Percentiles rank a stretch among this genome's conserved stretches.
phyloP scores from a whole-genome alignment of 768 basidiomycete species.

The Punctularia strigosozonata region DNA sequence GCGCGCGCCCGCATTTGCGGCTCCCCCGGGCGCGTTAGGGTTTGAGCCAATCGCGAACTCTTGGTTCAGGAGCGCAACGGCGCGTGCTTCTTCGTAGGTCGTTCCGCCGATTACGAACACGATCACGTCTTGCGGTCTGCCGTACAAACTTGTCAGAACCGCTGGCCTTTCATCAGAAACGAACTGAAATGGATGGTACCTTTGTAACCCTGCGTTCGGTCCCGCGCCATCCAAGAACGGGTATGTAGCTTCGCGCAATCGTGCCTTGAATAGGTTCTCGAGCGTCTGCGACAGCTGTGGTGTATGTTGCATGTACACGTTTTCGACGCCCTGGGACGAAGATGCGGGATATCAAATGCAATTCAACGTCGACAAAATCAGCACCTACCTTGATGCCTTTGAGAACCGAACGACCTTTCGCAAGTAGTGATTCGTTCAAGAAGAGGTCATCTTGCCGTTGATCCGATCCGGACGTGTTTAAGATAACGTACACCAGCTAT shows the following conservation, averaged over 20 bases:
- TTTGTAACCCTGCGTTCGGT: conserved; percentile 57
- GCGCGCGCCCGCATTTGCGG: conserved; percentile 63
- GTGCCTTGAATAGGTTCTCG: conserved; percentile 79
- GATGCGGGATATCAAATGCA: too few relatives aligned
- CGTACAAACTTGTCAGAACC: too few relatives aligned
- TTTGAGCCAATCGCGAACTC: too few relatives aligned
- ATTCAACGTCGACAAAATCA: neutral
- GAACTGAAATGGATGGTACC: conserved; percentile 24
- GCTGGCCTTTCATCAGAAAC: neutral
- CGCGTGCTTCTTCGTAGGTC: conserved; percentile 90
- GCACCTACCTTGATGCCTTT: conserved; percentile 83
- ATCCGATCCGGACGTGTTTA: conserved; percentile 91
- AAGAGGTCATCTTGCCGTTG: conserved; percentile 97
- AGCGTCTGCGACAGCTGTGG: conserved; percentile 90
- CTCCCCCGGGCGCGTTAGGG: too few relatives aligned
- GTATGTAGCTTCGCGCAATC: conserved; percentile 78
- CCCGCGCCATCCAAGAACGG: conserved; percentile 76
- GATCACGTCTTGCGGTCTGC: conserved; percentile 92
- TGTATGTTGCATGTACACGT: conserved; percentile 95
- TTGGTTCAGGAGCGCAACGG: conserved; percentile 79
- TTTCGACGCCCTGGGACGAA: conserved; percentile 86
- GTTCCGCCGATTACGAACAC: conserved; percentile 95
- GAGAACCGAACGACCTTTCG: conserved; percentile 86
- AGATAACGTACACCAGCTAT: conserved; percentile 84
- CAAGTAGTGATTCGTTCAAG: conserved; percentile 88